These are phyloP conservation scores for Xylaria sp. DNA, from an alignment of 2,329 filamentous ascomycete genomes.

Conservation along the genomic window DNA sequence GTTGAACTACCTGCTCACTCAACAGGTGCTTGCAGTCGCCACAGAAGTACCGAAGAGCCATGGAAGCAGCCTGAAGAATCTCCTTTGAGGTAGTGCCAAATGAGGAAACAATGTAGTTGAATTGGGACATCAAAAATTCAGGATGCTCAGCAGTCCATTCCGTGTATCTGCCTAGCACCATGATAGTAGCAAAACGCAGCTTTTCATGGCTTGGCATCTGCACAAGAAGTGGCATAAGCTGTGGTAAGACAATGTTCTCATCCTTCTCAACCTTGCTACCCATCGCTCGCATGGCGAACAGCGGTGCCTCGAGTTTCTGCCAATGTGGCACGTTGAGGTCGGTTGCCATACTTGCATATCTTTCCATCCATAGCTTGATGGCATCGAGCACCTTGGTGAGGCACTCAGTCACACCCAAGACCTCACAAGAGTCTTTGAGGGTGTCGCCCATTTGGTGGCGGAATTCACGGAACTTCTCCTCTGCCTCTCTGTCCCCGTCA, in stretches of 20 bases:
- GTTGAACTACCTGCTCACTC: constrained; percentile 81
- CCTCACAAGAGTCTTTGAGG: constrained; percentile 94
- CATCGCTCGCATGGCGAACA: constrained; percentile 96
- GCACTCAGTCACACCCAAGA: constrained; percentile 92
- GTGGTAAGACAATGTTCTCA: constrained; percentile 86
- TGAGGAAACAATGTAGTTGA: constrained; percentile 94
- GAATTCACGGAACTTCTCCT: constrained; percentile 97
- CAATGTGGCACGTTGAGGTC: constrained; percentile 85
- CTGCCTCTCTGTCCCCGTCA: constrained; percentile 92
- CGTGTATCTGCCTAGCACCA: constrained; percentile 95
- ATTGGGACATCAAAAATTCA: constrained; percentile 89
- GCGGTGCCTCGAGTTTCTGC: constrained; percentile 93
- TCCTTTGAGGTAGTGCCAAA: constrained; percentile 91
- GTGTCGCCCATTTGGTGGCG: constrained; percentile 98
- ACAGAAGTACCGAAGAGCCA: constrained; percentile 97
- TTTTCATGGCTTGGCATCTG: constrained; percentile 97
- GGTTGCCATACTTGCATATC: constrained; percentile 79
- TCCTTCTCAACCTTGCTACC: constrained; percentile 94
- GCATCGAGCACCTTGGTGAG: constrained; percentile 86
- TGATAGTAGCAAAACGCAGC: constrained; percentile 97
- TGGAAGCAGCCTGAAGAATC: constrained; percentile 88
- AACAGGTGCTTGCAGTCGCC: constrained; percentile 91
- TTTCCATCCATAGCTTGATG: constrained; percentile 88
- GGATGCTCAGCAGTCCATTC: constrained; percentile 97
- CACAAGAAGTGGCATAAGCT: constrained; percentile 91